A percentile compares a stretch with the other conserved stretches of the same genome.
Conservation (phyloP, 75 land plant species). For the Gnetum montanum region DNA sequence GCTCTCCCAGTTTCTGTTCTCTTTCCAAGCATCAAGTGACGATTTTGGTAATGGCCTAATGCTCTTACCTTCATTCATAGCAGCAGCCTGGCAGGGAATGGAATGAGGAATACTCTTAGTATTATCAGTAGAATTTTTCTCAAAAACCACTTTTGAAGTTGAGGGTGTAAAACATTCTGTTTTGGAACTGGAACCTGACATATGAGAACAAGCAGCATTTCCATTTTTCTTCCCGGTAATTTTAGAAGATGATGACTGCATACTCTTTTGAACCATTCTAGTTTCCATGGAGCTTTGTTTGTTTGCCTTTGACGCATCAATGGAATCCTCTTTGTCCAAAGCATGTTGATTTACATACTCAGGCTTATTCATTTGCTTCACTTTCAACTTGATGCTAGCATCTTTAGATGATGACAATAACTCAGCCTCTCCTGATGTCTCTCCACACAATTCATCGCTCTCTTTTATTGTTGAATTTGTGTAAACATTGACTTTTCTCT, state of each 20-base stretch:
- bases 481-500: conserved; percentile 10
- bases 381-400: conserved; percentile 14
- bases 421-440: conserved; percentile 1
- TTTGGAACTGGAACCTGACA: conserved; percentile 6
- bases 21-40: conserved; percentile 95
- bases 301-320: conserved; percentile 13
- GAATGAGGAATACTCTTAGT: conserved; percentile 12
- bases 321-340: conserved; percentile 16
- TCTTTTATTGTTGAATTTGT: neutral
- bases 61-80: conserved; percentile 42
- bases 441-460: conserved; percentile 9
- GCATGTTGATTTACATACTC: conserved; percentile 6
- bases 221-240: conserved; percentile 23
- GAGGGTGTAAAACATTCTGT: conserved; percentile 19
- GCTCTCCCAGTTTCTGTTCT: conserved; percentile 95
- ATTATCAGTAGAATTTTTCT: conserved; percentile 20
- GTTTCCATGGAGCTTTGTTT: conserved; percentile 8
- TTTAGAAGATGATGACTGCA: conserved; percentile 1
- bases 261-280: conserved; percentile 3
- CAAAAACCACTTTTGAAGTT: conserved; percentile 28
- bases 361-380: conserved; percentile 7
- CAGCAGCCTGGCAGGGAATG: conserved; percentile 10
- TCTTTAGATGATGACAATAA: conserved; percentile 6
- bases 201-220: conserved; percentile 6
- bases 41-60: conserved; percentile 30